Conservation (phyloP, 2,329 filamentous ascomycete species). For the Aureobasidium melanogenum region DNA sequence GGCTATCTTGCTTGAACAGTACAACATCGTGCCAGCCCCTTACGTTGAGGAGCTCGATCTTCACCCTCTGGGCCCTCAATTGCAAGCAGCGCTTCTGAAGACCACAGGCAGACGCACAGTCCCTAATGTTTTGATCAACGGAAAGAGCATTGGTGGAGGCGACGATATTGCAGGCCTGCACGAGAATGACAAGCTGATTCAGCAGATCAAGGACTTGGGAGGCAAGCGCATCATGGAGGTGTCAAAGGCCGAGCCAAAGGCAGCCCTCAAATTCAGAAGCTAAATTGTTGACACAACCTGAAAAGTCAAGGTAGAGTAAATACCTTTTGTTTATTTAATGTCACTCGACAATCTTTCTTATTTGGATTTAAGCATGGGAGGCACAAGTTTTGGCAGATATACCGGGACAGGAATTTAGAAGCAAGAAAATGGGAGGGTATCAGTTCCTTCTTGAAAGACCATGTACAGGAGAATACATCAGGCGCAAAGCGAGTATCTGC, state of each 20-base stretch:
- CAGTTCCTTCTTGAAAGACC: background rate
- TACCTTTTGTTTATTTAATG: background rate
- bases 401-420: background rate
- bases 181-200: slow-evolving; percentile 53
- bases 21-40: slow-evolving; percentile 71
- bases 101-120: slow-evolving; percentile 79
- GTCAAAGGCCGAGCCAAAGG: slow-evolving; percentile 14
- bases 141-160: slow-evolving; percentile 79
- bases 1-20: slow-evolving; percentile 70
- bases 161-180: slow-evolving; percentile 71
- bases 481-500: slow-evolving; percentile 2
- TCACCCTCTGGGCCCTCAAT: slow-evolving; percentile 60
- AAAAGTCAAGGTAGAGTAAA: background rate
- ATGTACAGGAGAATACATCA: slow-evolving; percentile 2
- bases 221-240: slow-evolving; percentile 51
- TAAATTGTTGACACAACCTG: background rate
- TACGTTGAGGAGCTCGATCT: slow-evolving; percentile 85
- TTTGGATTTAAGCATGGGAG: background rate
- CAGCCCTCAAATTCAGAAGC: slow-evolving; percentile 24
- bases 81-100: slow-evolving; percentile 64
- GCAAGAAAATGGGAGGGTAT: background rate
- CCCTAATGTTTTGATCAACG: slow-evolving; percentile 83
- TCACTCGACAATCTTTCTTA: background rate
- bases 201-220: slow-evolving; percentile 64
- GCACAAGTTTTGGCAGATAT: background rate